A percentile compares a stretch with the other conserved stretches of the same genome.
Evolutionary conservation across 2,329 filamentous ascomycete genomes (phyloP).

Genomic region (Penicillium sp.): DNA sequence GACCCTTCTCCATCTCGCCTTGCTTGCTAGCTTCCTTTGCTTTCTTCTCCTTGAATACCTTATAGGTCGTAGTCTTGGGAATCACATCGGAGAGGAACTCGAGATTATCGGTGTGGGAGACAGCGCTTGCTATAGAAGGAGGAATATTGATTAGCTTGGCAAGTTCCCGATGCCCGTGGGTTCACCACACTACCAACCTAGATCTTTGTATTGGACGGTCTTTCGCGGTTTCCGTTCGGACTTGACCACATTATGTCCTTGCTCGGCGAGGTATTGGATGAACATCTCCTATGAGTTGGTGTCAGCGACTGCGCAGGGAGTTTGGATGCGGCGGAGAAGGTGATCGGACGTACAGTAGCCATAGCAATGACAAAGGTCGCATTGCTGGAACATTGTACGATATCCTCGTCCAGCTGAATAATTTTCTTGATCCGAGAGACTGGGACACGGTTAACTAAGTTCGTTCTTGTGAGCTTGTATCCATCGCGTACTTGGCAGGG

Average conservation of each 20-base stretch:
- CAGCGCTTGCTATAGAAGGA: slow-evolving; percentile 69
- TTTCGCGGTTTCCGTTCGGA: slow-evolving; percentile 88
- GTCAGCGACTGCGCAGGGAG: slow-evolving; percentile 14
- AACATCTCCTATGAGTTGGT: slow-evolving; percentile 75
- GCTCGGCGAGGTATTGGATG: slow-evolving; percentile 84
- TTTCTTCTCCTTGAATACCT: slow-evolving; percentile 71
- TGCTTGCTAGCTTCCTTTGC: slow-evolving; percentile 41
- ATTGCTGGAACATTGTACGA: slow-evolving; percentile 85
- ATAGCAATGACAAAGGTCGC: slow-evolving; percentile 92
- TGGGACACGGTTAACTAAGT: slow-evolving; percentile 44
- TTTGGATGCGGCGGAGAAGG: slow-evolving; percentile 2
- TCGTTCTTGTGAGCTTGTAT: not conserved
- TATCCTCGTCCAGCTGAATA: slow-evolving; percentile 83
- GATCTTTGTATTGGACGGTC: slow-evolving; percentile 94
- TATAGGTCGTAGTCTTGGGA: slow-evolving; percentile 81
- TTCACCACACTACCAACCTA: slow-evolving; percentile 60
- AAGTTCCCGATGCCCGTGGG: not conserved
- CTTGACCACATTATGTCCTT: slow-evolving; percentile 85
- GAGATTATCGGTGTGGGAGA: slow-evolving; percentile 87
- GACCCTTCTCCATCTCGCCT: slow-evolving; percentile 41
- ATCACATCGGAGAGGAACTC: slow-evolving; percentile 93
- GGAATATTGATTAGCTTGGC: not conserved
- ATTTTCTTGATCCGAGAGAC: slow-evolving; percentile 97
- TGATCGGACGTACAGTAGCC: slow-evolving; percentile 67
- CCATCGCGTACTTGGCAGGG: slow-evolving; percentile 73